Evolutionary conservation across 345 rosid species (phyloP).

Genomic region (Gossypium longicalyx): DNA sequence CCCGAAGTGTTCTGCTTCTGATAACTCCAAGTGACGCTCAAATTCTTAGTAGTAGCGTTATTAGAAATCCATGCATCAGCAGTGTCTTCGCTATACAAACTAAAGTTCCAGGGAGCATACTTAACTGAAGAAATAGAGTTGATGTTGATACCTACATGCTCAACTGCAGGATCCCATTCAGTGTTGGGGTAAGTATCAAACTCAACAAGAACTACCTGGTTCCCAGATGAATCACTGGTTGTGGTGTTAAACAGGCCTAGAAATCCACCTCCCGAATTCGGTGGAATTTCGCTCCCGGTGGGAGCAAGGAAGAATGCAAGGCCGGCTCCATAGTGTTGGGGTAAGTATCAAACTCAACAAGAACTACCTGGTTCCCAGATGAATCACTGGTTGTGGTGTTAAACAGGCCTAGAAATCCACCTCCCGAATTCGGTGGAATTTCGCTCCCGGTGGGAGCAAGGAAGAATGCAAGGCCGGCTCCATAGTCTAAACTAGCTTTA

Average conservation of each 20-base stretch:
- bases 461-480: constrained; percentile 33
- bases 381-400: constrained; percentile 20
- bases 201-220: constrained; percentile 22
- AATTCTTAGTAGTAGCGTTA: constrained; percentile 24
- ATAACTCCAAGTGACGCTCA: constrained; percentile 32
- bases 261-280: constrained; percentile 16
- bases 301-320: constrained; percentile 35
- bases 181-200: constrained; percentile 14
- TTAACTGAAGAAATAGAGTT: constrained; percentile 28
- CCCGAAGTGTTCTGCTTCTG: constrained; percentile 2
- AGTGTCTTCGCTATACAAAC: constrained; percentile 26
- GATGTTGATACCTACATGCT: constrained; percentile 36
- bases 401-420: constrained; percentile 10
- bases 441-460: constrained; percentile 20
- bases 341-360: constrained; percentile 24
- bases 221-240: constrained; percentile 6
- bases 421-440: constrained; percentile 20
- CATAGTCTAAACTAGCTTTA: not conserved
- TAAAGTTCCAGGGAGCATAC: constrained; percentile 34
- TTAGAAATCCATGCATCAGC: constrained; percentile 28
- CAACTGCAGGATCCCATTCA: constrained; percentile 8
- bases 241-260: constrained; percentile 12
- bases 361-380: constrained; percentile 12
- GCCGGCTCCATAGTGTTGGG: too few species aligned
- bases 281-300: constrained; percentile 21